These are phyloP conservation scores for Cryptosporidium baileyi DNA, from an alignment of 169 alveolate genomes.

Conservation along the genomic window DNA sequence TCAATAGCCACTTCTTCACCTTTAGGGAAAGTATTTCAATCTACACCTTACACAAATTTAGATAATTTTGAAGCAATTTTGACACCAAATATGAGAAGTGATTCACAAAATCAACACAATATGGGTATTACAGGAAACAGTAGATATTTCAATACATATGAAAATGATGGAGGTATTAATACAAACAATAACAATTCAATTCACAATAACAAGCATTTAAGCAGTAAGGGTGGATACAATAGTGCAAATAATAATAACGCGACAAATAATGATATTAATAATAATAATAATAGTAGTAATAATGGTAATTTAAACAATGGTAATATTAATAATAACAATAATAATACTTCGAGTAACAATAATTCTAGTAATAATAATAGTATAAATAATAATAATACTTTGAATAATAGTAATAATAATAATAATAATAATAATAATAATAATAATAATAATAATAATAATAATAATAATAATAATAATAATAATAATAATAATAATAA, in stretches of 20 bases:
- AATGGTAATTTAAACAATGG: neutral
- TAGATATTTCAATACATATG: neutral
- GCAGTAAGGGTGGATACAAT: neutral
- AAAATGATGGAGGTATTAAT: no score
- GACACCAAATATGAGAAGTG: conserved; percentile 47
- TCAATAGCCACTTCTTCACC: conserved; percentile 66
- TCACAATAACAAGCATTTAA: no score
- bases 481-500: neutral
- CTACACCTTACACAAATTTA: conserved; percentile 41
- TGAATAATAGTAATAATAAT: neutral
- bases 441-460: neutral
- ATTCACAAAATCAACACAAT: neutral
- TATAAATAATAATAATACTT: neutral
- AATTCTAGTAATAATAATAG: neutral
- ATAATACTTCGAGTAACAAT: neutral
- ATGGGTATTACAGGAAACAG: neutral
- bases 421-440: neutral
- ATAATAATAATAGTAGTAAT: no score
- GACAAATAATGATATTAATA: neutral
- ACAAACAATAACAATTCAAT: no score
- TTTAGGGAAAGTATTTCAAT: conserved; percentile 39
- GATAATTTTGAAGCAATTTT: conserved; percentile 38
- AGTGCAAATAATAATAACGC: neutral
- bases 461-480: no score
- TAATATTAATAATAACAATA: neutral